phyloP scores from a whole-genome alignment of 2,329 filamentous ascomycete genomes.

The Ophiostoma tasmaniense region DNA sequence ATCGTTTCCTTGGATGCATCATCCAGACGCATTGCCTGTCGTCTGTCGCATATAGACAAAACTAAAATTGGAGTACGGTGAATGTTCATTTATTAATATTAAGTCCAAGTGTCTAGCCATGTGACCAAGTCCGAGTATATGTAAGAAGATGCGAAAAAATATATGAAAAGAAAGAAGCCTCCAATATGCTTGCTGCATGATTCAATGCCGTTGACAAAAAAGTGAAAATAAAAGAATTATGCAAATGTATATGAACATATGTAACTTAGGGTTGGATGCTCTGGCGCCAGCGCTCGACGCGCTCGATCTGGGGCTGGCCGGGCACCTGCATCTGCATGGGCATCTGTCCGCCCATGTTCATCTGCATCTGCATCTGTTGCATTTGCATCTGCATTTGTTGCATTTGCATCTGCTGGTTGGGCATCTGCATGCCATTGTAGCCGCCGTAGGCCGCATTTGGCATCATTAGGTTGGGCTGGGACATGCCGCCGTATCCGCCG shows the following conservation, averaged over 20 bases:
- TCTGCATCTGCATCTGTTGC: constrained; percentile 12
- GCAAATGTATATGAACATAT: neutral
- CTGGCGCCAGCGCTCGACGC: constrained; percentile 30
- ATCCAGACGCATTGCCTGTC: constrained; percentile 6
- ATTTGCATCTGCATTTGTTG: neutral
- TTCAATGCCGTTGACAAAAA: neutral
- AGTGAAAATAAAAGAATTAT: neutral
- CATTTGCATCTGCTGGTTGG: neutral
- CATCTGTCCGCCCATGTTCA: constrained; percentile 14
- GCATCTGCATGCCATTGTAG: neutral
- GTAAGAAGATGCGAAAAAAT: neutral
- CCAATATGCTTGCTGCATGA: neutral
- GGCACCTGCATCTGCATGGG: constrained; percentile 20
- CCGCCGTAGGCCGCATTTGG: neutral
- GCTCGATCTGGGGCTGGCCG: constrained; percentile 25
- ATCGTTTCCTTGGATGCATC: constrained; percentile 5
- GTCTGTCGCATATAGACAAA: constrained; percentile 12
- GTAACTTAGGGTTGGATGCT: constrained; percentile 22
- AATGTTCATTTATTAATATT: neutral
- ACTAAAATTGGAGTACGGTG: constrained; percentile 12
- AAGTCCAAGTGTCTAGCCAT: neutral
- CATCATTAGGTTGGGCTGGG: neutral
- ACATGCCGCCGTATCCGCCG: constrained; percentile 9
- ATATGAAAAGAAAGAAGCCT: neutral
- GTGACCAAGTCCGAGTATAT: too few relatives aligned